Base-by-base conservation (phyloP, 768 basidiomycete genomes). In the Trichaptum fuscoviolaceum region DNA sequence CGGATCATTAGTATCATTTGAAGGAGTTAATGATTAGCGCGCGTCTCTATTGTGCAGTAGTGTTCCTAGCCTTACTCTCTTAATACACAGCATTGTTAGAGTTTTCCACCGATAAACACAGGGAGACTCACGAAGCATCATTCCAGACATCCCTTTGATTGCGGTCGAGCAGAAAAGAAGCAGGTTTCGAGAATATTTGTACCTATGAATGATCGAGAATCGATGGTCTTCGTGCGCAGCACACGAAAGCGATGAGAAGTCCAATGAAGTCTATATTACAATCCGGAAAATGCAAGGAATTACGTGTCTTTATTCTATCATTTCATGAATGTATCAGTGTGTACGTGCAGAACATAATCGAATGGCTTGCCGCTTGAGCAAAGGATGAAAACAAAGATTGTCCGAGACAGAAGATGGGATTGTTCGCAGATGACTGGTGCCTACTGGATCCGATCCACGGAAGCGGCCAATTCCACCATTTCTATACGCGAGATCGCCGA, bases 401-500 rank as follows among this genome's bases (percentile, higher is more conserved):
- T 30, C 30, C 30, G 42, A 52, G 2, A 20, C 5, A 52, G 12
- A 12, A 52, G 2, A 12, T 12, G 42, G 42, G 42, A 52, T 12
- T 52, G 15, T 52, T 52, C 42, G 42, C 42, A 52, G 42, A 52
- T 6, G 42, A 52, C 5, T 12, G 42, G 15, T 20, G 42, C 42
- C 42, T 52, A 52, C 5, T 52, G 42, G 42, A 52, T 52, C 42
- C 42, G 5, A 52, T 52, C 42, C 42, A 52, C 42, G 10, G 42
- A 15, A 52, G 12, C 20, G 3, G 42, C 42, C 20, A 52, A 20
- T 20, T 61, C 59, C 24, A 61, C 30, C 59, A 61, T 61, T 61
- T 81, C 77, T 18, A 83, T 73, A 26, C 67, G 76, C 20, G 74
- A 66, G 69, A 84, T 83, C 1, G 82, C 83, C 52, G 75, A 76